Evolutionary conservation across 75 land plant genomes (phyloP).

Genomic region (Sequoia sempervirens): DNA sequence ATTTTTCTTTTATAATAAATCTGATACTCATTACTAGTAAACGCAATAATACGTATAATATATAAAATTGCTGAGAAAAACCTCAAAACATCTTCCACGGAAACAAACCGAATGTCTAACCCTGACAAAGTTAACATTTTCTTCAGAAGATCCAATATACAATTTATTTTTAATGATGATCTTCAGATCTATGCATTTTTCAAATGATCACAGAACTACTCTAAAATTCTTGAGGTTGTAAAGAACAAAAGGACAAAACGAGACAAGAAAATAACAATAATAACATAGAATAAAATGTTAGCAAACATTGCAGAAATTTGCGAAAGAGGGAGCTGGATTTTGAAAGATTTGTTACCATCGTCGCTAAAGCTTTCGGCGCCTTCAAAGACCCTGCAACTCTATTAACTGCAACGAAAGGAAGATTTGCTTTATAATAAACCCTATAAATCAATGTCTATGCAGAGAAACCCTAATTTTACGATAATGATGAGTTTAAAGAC

Average conservation of each 20-base stretch:
- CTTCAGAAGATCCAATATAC: not conserved
- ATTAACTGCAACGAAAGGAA: not conserved
- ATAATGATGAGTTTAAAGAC: not conserved
- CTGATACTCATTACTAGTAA: too few species aligned
- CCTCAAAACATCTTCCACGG: not conserved
- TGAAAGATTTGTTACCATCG: not conserved
- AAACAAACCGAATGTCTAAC: not conserved
- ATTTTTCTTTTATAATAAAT: too few species aligned
- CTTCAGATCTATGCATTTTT: not conserved
- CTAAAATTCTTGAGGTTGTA: not conserved
- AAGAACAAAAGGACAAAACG: not conserved
- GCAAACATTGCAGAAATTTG: not conserved
- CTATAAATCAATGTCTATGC: not conserved
- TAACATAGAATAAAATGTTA: not conserved
- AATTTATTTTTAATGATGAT: too few species aligned
- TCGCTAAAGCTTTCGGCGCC: not conserved
- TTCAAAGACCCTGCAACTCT: not conserved
- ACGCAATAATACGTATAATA: too few species aligned
- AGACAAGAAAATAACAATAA: not conserved
- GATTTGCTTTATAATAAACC: not conserved
- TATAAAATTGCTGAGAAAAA: too few species aligned
- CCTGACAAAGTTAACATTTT: not conserved
- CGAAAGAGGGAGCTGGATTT: not conserved
- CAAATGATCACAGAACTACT: not conserved
- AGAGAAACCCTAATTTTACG: not conserved